Evolutionary conservation across 139 green algal genomes (phyloP), one percentile per base, ranked within the genome.

Genomic region (Chlamydomonas sp.): DNA sequence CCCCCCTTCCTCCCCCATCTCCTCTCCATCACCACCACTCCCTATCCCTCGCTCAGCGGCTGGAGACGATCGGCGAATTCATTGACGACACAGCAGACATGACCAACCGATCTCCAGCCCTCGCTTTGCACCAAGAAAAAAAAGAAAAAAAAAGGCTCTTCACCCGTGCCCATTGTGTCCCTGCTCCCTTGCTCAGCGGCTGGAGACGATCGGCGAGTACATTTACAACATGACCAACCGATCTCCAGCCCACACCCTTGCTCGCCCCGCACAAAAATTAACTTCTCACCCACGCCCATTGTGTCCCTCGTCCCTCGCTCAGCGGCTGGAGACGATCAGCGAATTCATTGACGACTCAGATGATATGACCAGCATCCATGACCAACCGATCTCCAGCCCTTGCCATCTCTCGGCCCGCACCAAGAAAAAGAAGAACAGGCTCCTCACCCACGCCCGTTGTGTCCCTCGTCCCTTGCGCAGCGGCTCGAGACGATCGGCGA

Each of bases 31-130:
- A 54, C 43, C 13, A 13, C 13, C 43, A 54, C 43, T n/a, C 43
- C 13, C 43, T n/a, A 13, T n/a, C 43, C 13, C 43, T n/a, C 43
- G 16, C 43, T n/a, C 43, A 54, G 13, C 13, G 13, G 16, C 43
- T n/a, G 13, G n/a, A n/a, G 43, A 54, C 13, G 16, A 13, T 54
- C 43, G 72, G 81, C 24, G 93, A 98, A 82, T 97, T 95, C 77
- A 92, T 98, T 35, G 91, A 98, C 66, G 92, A 97, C 83, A 96
- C 91, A 26, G 91, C 96, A 81, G 93, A 98, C 72, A 93, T 94
- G 70, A 90, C 97, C 62, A 95, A 54, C 43, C 13, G 13, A 54
- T 16, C 13, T 35, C 49, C 10, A n/a, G 8, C 31, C n/a, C 8
- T 5, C 31, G 13, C 43, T 54, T 10, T 16, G 13, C 43, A 10